Evolutionary conservation across 805 yeast species (phyloP).

Genomic region (Ogataea ganodermae): DNA sequence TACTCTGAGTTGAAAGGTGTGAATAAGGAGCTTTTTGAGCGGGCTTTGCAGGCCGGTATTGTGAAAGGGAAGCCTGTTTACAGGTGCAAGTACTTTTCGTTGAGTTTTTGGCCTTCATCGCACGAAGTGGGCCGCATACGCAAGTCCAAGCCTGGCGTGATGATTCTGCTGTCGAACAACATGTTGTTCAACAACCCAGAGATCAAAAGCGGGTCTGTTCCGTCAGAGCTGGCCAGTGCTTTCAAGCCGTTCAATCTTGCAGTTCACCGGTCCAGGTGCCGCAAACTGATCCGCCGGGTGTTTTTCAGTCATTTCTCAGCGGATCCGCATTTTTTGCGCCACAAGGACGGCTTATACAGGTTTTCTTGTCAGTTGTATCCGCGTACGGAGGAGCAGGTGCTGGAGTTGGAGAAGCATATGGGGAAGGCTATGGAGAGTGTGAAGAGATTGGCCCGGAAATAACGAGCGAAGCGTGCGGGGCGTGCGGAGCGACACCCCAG

Average conservation of each 20-base stretch:
- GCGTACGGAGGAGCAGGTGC: constrained; percentile 13
- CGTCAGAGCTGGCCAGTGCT: background rate
- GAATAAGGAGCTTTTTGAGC: constrained; percentile 20
- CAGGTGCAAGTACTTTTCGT: constrained; percentile 25
- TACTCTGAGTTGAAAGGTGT: constrained; percentile 27
- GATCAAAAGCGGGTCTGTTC: background rate
- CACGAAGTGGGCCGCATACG: constrained; percentile 30
- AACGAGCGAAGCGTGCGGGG: constrained; percentile 1
- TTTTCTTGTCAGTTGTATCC: constrained; percentile 20
- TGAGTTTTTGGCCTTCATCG: constrained; percentile 25
- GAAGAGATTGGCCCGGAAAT: constrained; percentile 11
- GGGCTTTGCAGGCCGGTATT: constrained; percentile 13
- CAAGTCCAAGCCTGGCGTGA: constrained; percentile 36
- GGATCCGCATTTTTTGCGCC: constrained; percentile 5
- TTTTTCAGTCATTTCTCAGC: constrained; percentile 22
- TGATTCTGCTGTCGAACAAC: constrained; percentile 14
- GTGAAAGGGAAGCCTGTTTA: constrained; percentile 13
- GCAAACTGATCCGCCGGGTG: constrained; percentile 21
- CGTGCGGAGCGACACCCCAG: constrained; percentile 10
- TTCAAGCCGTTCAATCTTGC: constrained; percentile 28
- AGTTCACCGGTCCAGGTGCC: constrained; percentile 26
- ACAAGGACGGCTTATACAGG: constrained; percentile 31
- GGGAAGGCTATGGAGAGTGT: constrained; percentile 20
- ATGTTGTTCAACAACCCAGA: constrained; percentile 28
- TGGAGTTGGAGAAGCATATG: constrained; percentile 18